These are phyloP conservation scores for Volvariella surrecta DNA, from an alignment of 1,284 basidiomycete species.

Conservation along the genomic window DNA sequence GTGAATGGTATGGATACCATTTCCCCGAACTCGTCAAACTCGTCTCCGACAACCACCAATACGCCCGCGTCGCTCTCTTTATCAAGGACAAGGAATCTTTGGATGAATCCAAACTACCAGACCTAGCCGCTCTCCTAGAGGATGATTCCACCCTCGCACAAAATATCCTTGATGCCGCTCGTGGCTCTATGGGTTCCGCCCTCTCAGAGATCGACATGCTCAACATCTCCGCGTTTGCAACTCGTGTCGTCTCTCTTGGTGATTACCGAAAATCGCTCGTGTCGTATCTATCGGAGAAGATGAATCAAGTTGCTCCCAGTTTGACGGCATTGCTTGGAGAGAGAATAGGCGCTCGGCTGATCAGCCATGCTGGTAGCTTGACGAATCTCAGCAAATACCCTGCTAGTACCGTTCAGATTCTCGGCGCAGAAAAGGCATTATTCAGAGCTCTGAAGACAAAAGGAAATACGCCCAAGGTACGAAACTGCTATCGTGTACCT, in stretches of 20 bases:
- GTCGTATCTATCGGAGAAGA: constrained; percentile 91
- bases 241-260: constrained; percentile 85
- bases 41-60: constrained; percentile 94
- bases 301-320: constrained; percentile 96
- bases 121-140: constrained; percentile 77
- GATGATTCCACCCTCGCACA: constrained; percentile 85
- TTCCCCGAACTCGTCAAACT: constrained; percentile 96
- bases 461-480: too few species aligned
- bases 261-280: constrained; percentile 93
- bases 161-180: constrained; percentile 91
- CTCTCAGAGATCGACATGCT: constrained; percentile 93
- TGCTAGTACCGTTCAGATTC: constrained; percentile 95
- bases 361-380: too few species aligned
- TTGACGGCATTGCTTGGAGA: constrained; percentile 93
- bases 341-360: constrained; percentile 90
- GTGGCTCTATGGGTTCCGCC: constrained; percentile 92
- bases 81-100: constrained; percentile 88
- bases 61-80: constrained; percentile 82
- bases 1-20: constrained; percentile 99
- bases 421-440: constrained; percentile 97
- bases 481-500: too few species aligned
- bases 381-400: constrained; percentile 98
- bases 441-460: constrained; percentile 97
- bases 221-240: constrained; percentile 92
- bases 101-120: constrained; percentile 70